A percentile compares a stretch with the other conserved stretches of the same genome.
Evolutionary conservation across 768 basidiomycete species (phyloP).

Genomic region (Gymnopilus junonius): DNA sequence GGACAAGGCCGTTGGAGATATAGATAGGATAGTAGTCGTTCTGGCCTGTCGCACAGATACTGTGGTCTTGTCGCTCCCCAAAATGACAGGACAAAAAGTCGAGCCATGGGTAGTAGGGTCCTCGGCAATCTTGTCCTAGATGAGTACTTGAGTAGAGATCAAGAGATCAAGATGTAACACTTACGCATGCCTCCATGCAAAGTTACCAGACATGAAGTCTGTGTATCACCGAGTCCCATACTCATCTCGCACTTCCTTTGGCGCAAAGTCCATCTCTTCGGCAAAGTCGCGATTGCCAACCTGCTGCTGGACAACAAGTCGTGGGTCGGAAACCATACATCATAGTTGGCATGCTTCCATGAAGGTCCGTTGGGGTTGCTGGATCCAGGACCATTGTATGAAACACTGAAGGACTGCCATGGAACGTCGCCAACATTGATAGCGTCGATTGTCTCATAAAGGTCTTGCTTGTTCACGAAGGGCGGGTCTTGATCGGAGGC

Average conservation of each 20-base stretch:
- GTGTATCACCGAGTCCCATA: conserved; percentile 27
- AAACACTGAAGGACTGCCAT: conserved; percentile 38
- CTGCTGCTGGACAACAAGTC: conserved; percentile 27
- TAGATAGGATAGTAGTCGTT: conserved; percentile 1
- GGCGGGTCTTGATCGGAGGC: conserved; percentile 28
- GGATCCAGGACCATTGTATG: too few relatives aligned
- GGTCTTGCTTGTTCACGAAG: conserved; percentile 32
- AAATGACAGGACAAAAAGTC: conserved; percentile 16
- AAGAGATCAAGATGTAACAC: conserved; percentile 13
- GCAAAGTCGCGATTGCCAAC: conserved; percentile 39
- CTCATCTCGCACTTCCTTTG: conserved; percentile 28
- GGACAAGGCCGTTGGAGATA: background rate
- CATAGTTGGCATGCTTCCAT: conserved; percentile 36
- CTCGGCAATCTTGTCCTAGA: conserved; percentile 30
- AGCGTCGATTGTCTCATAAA: conserved; percentile 38
- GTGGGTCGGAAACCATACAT: conserved; percentile 39
- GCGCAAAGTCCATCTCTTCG: conserved; percentile 34
- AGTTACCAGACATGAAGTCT: conserved; percentile 47
- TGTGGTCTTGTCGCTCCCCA: conserved; percentile 4
- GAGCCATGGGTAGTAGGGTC: conserved; percentile 28
- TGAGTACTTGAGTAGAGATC: background rate
- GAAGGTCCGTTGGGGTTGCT: conserved; percentile 25
- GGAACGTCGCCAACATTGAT: conserved; percentile 37
- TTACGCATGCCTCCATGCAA: conserved; percentile 45
- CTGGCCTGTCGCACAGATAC: conserved; percentile 6